Evolutionary conservation across 805 yeast genomes (phyloP).

Genomic region (Kazachstania bromeliacearum): DNA sequence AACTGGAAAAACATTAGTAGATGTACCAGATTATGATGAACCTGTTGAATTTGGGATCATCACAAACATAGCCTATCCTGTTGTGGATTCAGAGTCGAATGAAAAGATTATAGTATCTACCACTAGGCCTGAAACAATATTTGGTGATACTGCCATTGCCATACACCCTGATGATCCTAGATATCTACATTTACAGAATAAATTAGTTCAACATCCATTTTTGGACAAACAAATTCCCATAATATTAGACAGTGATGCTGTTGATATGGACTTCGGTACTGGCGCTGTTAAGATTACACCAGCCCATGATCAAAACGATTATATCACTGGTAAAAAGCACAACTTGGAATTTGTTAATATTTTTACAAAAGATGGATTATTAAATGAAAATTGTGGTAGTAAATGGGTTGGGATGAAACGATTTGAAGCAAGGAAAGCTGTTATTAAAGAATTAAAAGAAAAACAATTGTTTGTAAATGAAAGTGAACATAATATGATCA

Average conservation of each 20-base stretch:
- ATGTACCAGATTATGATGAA: conserved; percentile 82
- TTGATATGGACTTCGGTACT: conserved; percentile 98
- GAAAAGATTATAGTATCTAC: conserved; percentile 89
- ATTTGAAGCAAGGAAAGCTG: conserved; percentile 81
- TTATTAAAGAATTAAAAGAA: conserved; percentile 65
- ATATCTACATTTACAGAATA: conserved; percentile 89
- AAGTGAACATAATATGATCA: conserved; percentile 88
- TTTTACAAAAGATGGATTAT: conserved; percentile 79
- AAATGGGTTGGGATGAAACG: conserved; percentile 84
- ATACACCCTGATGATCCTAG: conserved; percentile 92
- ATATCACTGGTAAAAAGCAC: conserved; percentile 87
- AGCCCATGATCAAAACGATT: conserved; percentile 95
- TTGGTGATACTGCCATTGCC: conserved; percentile 96
- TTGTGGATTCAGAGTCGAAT: conserved; percentile 53
- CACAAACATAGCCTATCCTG: conserved; percentile 84
- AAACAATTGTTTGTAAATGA: conserved; percentile 69
- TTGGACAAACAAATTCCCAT: conserved; percentile 75
- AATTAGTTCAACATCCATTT: conserved; percentile 82
- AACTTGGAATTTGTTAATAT: conserved; percentile 78
- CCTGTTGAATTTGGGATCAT: conserved; percentile 91
- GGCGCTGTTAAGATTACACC: conserved; percentile 99
- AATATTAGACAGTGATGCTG: conserved; percentile 79
- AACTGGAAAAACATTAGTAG: conserved; percentile 63
- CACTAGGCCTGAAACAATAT: conserved; percentile 95
- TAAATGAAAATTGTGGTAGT: conserved; percentile 79